Conservation (phyloP, 257 asterid species). For the Ocimum tenuiflorum region DNA sequence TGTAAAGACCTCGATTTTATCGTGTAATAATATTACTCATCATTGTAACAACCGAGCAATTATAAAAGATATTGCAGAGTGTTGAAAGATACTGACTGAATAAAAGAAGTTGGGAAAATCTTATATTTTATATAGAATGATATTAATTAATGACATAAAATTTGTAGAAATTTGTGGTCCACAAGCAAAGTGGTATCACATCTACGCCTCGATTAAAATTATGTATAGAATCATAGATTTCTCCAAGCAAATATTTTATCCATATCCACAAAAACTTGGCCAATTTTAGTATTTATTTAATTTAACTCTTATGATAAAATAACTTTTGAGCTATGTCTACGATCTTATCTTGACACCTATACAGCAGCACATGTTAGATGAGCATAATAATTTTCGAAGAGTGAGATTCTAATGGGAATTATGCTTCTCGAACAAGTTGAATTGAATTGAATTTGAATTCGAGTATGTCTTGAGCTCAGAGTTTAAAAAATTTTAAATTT, state of each 20-base stretch:
- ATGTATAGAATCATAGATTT: constrained; percentile 17
- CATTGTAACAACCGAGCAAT: too few relatives aligned
- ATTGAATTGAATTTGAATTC: too few relatives aligned
- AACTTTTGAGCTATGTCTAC: background rate
- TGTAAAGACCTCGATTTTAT: too few relatives aligned
- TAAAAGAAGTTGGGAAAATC: background rate
- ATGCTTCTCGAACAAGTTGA: too few relatives aligned
- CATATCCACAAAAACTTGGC: constrained; percentile 13
- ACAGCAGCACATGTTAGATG: constrained; percentile 2
- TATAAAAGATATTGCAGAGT: too few relatives aligned
- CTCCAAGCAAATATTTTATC: background rate
- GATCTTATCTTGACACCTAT: constrained; percentile 19
- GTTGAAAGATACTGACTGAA: too few relatives aligned
- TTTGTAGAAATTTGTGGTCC: constrained; percentile 16
- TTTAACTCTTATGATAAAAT: background rate
- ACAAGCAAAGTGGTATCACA: constrained; percentile 16
- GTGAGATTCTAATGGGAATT: too few relatives aligned
- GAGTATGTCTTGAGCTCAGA: too few relatives aligned
- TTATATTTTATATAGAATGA: constrained; percentile 1
- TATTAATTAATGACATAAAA: too few relatives aligned
- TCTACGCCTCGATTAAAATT: background rate
- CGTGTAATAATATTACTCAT: too few relatives aligned
- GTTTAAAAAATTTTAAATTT: too few relatives aligned
- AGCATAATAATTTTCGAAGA: background rate
- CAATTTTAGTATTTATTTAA: background rate